Conservation (phyloP, 306 rosid species). For the Rubus idaeus region DNA sequence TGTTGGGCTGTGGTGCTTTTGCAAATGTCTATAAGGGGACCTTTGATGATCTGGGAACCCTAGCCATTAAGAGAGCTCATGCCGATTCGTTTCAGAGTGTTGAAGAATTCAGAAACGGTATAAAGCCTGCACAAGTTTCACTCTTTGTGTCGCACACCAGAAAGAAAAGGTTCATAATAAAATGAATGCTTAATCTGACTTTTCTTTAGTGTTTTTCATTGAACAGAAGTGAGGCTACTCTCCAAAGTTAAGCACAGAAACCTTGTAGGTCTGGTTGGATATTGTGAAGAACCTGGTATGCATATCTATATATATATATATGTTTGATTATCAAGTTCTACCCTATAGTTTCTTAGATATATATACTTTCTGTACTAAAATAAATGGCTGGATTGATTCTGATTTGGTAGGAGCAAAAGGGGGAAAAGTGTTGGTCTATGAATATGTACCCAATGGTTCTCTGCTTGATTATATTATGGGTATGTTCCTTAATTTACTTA, state of each 20-base stretch:
- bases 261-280: slow-evolving; percentile 75
- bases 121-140: neutral
- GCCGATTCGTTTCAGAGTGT: slow-evolving; percentile 45
- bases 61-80: slow-evolving; percentile 78
- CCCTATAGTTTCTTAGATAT: neutral
- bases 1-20: slow-evolving; percentile 81
- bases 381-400: slow-evolving; percentile 19
- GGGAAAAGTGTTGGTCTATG: slow-evolving; percentile 63
- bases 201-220: slow-evolving; percentile 27
- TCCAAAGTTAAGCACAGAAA: slow-evolving; percentile 66
- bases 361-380: neutral
- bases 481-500: slow-evolving; percentile 20
- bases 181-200: slow-evolving; percentile 1
- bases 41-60: slow-evolving; percentile 48
- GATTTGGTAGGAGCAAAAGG: slow-evolving; percentile 43
- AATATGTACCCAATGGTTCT: slow-evolving; percentile 78
- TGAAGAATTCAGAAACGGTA: slow-evolving; percentile 77
- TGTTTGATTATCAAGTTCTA: neutral
- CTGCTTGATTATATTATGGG: slow-evolving; percentile 72
- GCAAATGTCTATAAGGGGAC: slow-evolving; percentile 69
- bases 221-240: slow-evolving; percentile 67
- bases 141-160: neutral
- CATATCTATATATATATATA: neutral
- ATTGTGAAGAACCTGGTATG: slow-evolving; percentile 74
- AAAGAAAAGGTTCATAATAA: neutral